Conservation (phyloP, 1,139 yeast genomes). For the Hemisphaericaspora xylofermentans region DNA sequence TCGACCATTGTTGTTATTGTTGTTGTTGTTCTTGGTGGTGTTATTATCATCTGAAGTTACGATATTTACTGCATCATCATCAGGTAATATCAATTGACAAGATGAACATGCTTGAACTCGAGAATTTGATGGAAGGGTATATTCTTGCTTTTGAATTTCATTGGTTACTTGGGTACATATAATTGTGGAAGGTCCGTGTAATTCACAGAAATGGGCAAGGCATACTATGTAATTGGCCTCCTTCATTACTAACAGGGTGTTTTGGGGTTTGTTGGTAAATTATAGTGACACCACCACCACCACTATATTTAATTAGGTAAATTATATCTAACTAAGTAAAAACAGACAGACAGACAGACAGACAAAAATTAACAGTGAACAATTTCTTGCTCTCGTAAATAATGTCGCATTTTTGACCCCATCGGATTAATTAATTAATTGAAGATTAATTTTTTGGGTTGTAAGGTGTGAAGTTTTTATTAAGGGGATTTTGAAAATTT, state of each 20-base stretch:
- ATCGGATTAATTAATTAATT: no score
- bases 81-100: conserved; percentile 53
- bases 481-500: conserved; percentile 1
- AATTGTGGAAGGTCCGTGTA: conserved; percentile 80
- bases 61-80: conserved; percentile 29
- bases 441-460: background rate
- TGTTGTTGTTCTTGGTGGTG: conserved; percentile 12
- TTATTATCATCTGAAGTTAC: conserved; percentile 17
- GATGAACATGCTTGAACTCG: conserved; percentile 56
- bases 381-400: conserved; percentile 2
- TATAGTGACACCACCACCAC: background rate
- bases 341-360: background rate
- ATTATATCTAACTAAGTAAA: background rate
- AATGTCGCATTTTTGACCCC: no score
- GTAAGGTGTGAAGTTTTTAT: background rate
- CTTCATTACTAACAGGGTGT: background rate
- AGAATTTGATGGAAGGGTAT: conserved; percentile 25
- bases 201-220: conserved; percentile 80
- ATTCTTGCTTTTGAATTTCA: conserved; percentile 12
- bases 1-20: conserved; percentile 14
- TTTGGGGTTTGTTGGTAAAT: background rate
- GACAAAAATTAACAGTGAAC: background rate
- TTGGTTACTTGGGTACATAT: conserved; percentile 58
- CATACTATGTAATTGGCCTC: conserved; percentile 46
- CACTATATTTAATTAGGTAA: background rate